Base-by-base conservation (phyloP, 495 filamentous ascomycete genomes). In the Hypoxylon lienhwacheense region DNA sequence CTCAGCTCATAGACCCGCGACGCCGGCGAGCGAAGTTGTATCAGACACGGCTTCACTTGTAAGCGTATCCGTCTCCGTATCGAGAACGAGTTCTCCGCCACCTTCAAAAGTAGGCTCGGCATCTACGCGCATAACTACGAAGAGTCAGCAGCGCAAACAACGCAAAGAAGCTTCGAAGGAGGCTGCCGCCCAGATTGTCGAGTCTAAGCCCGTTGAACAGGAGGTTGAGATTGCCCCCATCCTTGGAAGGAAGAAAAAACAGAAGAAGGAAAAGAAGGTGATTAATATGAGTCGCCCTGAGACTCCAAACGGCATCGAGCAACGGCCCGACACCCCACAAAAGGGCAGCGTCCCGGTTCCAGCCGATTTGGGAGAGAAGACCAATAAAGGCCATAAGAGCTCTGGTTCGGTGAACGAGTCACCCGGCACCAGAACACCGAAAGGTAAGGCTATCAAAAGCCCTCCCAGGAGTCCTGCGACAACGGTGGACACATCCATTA, bases 101-200 rank as follows among this genome's bases (percentile, higher is more conserved):
- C 76, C 81, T 1, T 71, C 73, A 17, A 88, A 80, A 59, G 80
- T 92, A 35, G 89, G 90, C 28, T 84, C 85, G 28, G 89, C 90
- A 1, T 86, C 90, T 17, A 78, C 89, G 0, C 78, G 88, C 29
- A 70, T 78, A n/a, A 88, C 89, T 61, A 91, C 90, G 11, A 98
- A 97, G 76, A 92, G 84, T 58, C 89, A 95, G 62, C 77, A 84
- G 54, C 95, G 92, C 68, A 97, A 95, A 67, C 88, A 95, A 59
- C 77, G 90, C 35, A 85, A 88, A 66, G 84, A 87, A 61, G 78
- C 74, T 24, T 77, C 83, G 57, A 87, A 88, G 53, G 80, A 84
- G 47, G 76, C 77, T 15, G 64, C 72, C 5, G 70, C 75, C 10
- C 61, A 70, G 34, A 74, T 85, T 49, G 68, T 77, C 4, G 72